phyloP scores from a whole-genome alignment of 495 filamentous ascomycete genomes.

The Daldinia decipiens region DNA sequence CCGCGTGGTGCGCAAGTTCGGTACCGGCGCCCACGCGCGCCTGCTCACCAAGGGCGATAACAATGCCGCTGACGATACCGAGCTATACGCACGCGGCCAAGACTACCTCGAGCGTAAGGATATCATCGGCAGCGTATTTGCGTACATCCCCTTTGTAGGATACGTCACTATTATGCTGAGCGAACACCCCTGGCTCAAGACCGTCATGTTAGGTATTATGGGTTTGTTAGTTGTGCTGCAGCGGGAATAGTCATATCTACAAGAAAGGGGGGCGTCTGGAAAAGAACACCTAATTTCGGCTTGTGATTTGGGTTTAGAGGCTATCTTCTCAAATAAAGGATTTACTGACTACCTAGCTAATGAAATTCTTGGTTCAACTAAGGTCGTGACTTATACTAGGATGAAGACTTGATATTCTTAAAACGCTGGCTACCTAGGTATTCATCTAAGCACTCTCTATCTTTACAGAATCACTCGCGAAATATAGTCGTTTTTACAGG shows the following conservation, averaged over 20 bases:
- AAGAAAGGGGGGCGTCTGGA: neutral
- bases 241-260: constrained; percentile 68
- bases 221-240: constrained; percentile 93
- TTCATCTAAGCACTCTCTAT: too few species aligned
- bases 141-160: constrained; percentile 94
- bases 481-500: neutral
- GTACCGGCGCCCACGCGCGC: constrained; percentile 60
- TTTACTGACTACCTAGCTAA: neutral
- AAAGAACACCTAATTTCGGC: neutral
- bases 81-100: constrained; percentile 87
- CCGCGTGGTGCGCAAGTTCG: constrained; percentile 79
- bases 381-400: neutral
- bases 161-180: constrained; percentile 97
- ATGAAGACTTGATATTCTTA: neutral
- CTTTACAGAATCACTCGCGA: neutral
- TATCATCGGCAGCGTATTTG: constrained; percentile 92
- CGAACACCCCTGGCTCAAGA: constrained; percentile 98
- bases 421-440: neutral
- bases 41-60: constrained; percentile 99
- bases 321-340: constrained; percentile 5
- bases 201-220: constrained; percentile 92
- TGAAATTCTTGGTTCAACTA: neutral
- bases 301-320: neutral
- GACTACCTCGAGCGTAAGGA: constrained; percentile 86
- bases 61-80: constrained; percentile 92